These are phyloP conservation scores for Rubus parviflorus DNA, from an alignment of 306 rosid genomes.

Conservation along the genomic window DNA sequence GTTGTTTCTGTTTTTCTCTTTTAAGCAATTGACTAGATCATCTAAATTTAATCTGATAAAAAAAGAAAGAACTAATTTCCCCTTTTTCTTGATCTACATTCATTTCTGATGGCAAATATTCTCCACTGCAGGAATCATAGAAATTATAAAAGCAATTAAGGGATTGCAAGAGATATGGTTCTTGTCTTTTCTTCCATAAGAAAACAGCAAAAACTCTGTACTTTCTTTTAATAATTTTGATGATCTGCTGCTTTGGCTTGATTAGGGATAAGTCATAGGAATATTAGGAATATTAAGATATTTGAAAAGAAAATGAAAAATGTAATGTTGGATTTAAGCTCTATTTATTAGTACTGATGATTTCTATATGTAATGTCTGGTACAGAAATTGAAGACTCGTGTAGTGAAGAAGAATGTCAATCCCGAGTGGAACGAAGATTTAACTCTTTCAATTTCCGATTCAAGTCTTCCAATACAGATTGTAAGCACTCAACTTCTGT, in stretches of 20 bases:
- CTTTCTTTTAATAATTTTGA: not conserved
- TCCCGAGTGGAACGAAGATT: conserved; percentile 39
- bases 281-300: not conserved
- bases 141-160: not conserved
- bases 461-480: conserved; percentile 45
- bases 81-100: not conserved
- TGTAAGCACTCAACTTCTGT: conserved; percentile 39
- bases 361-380: not conserved
- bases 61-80: no score
- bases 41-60: not conserved
- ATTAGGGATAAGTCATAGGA: not conserved
- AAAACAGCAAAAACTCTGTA: not conserved
- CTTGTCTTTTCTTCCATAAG: not conserved
- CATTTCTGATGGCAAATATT: not conserved
- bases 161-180: not conserved
- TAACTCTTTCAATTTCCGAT: conserved; percentile 32
- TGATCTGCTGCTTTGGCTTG: not conserved
- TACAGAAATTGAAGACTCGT: conserved; percentile 28
- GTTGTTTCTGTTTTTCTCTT: not conserved
- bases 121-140: not conserved
- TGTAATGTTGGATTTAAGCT: not conserved
- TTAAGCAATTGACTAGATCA: not conserved
- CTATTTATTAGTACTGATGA: not conserved
- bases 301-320: not conserved
- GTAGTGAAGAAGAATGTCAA: conserved; percentile 23